Base-by-base conservation (phyloP, 2,329 filamentous ascomycete genomes). In the Claviceps cyperi region DNA sequence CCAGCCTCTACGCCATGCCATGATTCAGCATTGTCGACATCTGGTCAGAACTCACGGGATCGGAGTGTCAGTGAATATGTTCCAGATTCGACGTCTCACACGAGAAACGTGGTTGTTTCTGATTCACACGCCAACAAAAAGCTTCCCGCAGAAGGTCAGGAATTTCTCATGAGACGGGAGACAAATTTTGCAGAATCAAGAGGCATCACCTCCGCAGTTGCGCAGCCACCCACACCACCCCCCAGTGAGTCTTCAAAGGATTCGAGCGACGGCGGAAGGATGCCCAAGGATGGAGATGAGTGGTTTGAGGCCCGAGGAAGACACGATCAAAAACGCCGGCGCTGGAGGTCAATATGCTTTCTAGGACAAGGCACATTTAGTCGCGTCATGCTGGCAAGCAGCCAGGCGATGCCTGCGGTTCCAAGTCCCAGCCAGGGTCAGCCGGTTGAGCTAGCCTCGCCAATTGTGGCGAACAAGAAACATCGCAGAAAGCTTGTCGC, bases 341-440 rank as follows among this genome's bases (percentile, higher is more conserved):
- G 80, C 56, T 98, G 92, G 81, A 79, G 86, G 56, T 84, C 84
- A 13, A 69, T 98, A 39, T 83, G 86, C 52, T 71, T 83, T 55
- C 76, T 98, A 5, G 92, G 92, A 5, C 87, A 95, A 59, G 92
- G 92, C 38, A 96, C 92, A 0, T 98, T 98, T 65, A 96, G 90
- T 64, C 86, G 86, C 60, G 92, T 98, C 19, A 84, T 94, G 68
- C 73, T 98, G 41, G 92, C 90, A 4, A 94, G 90, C 11, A 88
- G 85, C 59, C 81, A 94, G 61, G 76, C 80, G 40, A 66, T 70
- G 11, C 63, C 72, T 9, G 72, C 75, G 0, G 72, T 75, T 38
- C 69, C 72, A 15, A 43, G 47, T 2, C 43, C 13, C 9, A 24
- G 8, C 24, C 8, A 49, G 17, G 50, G 54, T 28, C 54, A 51